Evolutionary conservation across 164 flowering plant species (phyloP).

Genomic region (Sextonia rubra): DNA sequence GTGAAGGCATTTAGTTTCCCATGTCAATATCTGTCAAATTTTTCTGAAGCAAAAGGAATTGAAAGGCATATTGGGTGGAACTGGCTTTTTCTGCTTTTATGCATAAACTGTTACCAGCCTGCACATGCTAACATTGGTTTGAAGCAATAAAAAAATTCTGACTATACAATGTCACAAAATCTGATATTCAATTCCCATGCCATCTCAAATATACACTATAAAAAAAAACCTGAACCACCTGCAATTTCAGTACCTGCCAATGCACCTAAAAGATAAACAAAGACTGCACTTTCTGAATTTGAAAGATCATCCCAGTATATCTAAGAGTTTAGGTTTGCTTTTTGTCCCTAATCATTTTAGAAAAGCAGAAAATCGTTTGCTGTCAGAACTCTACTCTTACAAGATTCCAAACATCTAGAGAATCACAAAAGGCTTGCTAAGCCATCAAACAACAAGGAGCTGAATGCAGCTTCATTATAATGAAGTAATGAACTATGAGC

Average conservation of each 20-base stretch:
- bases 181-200: background rate
- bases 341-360: background rate
- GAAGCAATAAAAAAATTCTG: background rate
- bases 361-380: background rate
- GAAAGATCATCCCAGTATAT: background rate
- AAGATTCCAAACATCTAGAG: background rate
- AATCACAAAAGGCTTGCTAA: background rate
- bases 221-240: background rate
- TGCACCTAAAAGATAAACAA: background rate
- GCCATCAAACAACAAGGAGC: background rate
- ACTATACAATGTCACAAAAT: background rate
- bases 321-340: background rate
- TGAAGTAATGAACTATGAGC: too few relatives aligned
- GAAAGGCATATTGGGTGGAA: background rate
- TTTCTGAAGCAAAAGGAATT: too few relatives aligned
- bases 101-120: background rate
- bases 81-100: background rate
- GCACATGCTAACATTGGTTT: background rate
- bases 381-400: background rate
- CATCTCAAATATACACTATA: background rate
- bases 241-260: background rate
- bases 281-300: background rate
- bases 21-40: too few relatives aligned
- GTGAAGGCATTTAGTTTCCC: too few relatives aligned
- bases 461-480: background rate